Evolutionary conservation across 2,329 filamentous ascomycete species (phyloP), one percentile per base, ranked within the genome.

Genomic region (Myriosclerotinia scirpicola): DNA sequence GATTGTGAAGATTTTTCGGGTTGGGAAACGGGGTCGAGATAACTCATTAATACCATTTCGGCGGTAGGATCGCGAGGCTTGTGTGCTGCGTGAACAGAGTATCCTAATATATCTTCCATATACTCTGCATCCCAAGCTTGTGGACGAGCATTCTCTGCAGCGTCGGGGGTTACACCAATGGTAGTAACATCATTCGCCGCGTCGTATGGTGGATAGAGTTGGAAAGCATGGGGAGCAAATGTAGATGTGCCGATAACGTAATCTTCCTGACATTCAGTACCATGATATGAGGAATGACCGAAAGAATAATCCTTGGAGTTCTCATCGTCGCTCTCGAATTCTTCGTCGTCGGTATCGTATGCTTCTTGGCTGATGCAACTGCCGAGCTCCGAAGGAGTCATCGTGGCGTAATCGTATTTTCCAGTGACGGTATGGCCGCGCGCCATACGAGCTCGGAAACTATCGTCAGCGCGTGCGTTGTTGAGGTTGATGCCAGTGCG

Each of bases 251-350:
- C 58, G 34, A 60, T 50, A 20, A 42, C 58, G 14, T 60, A 60
- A 12, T 60, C 58, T 22, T 60, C 58, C 36, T 60, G 58, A 48
- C 58, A 60, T 17, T 50, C 58, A 2, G 44, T 60, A 12, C 44
- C 58, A 50, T 60, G 58, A 30, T 60, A 60, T 15, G 44, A 60
- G 34, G 58, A 60, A 20, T 60, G 11, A 4, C 30, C 58, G 14
- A 60, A 60, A 17, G 58, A 50, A 26, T 60, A 60, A 1, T 60
- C 46, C 26, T 22, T 36, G 0, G 44, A 60, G 6, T 20, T 2
- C 26, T 30, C 44, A 26, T 60, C 58, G 8, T 60, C 58, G n/a
- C 44, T 38, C 34, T 50, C 58, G 11, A 15, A 36, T 9, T 60
- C 44, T 26, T 50, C 44, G 2, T 50, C 22, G 5, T 58, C 44